These are phyloP conservation scores for Xylaria sp. DNA, from an alignment of 2,329 filamentous ascomycete species.

Conservation along the genomic window DNA sequence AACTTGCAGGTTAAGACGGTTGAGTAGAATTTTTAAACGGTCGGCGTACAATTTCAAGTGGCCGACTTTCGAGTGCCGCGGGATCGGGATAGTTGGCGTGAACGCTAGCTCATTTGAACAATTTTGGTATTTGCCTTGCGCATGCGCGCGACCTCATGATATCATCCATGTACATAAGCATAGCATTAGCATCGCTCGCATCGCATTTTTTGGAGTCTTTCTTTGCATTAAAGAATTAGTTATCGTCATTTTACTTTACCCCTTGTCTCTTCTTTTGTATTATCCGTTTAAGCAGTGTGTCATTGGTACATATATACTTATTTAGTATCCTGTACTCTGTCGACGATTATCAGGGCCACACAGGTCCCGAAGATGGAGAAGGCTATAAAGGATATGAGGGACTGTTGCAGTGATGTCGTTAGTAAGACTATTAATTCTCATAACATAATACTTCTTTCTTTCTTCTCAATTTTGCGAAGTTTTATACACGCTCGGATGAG, in stretches of 20 bases:
- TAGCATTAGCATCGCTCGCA: conserved; percentile 31
- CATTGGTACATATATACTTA: neutral
- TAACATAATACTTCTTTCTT: neutral
- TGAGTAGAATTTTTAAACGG: neutral
- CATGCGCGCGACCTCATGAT: conserved; percentile 23
- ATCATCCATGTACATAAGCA: conserved; percentile 39
- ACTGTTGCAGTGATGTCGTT: conserved; percentile 1
- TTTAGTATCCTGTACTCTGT: conserved; percentile 38
- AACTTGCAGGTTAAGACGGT: neutral
- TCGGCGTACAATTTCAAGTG: neutral
- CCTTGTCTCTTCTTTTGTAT: neutral
- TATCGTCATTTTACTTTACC: neutral
- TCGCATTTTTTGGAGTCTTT: conserved; percentile 1
- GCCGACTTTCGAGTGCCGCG: neutral
- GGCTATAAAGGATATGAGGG: conserved; percentile 69
- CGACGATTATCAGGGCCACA: conserved; percentile 68
- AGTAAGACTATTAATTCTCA: neutral
- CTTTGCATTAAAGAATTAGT: neutral
- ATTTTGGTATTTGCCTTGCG: conserved; percentile 12
- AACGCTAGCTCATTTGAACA: neutral
- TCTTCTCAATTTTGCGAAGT: neutral
- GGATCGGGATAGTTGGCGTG: neutral
- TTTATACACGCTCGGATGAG: neutral
- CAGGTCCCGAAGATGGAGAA: conserved; percentile 73
- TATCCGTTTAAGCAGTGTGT: neutral